These are phyloP conservation scores for Fusarium sp. DNA, from an alignment of 2,329 filamentous ascomycete species.

Conservation along the genomic window DNA sequence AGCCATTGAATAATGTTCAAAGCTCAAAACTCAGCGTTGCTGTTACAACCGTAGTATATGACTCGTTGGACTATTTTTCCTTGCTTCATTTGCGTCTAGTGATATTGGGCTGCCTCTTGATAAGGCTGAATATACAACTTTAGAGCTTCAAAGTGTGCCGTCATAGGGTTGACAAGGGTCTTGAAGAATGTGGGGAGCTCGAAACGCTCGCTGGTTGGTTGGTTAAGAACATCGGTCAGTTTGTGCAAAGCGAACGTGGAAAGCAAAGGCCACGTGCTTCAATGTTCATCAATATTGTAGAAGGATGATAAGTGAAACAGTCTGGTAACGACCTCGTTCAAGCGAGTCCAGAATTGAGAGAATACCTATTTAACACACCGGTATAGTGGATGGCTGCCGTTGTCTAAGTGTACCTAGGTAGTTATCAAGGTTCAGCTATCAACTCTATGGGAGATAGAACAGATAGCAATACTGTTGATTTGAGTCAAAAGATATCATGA, in stretches of 20 bases:
- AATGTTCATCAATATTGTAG: background rate
- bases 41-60: background rate
- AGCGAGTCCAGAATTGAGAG: too few species aligned
- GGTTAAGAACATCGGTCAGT: background rate
- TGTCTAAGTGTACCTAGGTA: background rate
- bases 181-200: slow-evolving; percentile 41
- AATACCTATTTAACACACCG: background rate
- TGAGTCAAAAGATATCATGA: slow-evolving; percentile 24
- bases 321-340: background rate
- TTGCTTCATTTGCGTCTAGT: background rate
- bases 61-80: background rate
- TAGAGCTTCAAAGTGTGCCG: slow-evolving; percentile 36
- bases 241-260: slow-evolving; percentile 3
- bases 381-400: background rate
- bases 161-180: slow-evolving; percentile 41
- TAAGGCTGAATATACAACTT: slow-evolving; percentile 34
- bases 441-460: background rate
- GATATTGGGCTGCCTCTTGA: background rate
- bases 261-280: slow-evolving; percentile 20
- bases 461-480: background rate
- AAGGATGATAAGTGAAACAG: background rate
- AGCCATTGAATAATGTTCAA: slow-evolving; percentile 7
- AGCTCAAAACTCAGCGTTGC: fast-evolving
- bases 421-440: background rate
- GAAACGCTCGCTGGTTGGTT: slow-evolving; percentile 23